These are phyloP conservation scores for Aotearoamyces nothofagi DNA, from an alignment of 2,329 filamentous ascomycete genomes.

Conservation along the genomic window DNA sequence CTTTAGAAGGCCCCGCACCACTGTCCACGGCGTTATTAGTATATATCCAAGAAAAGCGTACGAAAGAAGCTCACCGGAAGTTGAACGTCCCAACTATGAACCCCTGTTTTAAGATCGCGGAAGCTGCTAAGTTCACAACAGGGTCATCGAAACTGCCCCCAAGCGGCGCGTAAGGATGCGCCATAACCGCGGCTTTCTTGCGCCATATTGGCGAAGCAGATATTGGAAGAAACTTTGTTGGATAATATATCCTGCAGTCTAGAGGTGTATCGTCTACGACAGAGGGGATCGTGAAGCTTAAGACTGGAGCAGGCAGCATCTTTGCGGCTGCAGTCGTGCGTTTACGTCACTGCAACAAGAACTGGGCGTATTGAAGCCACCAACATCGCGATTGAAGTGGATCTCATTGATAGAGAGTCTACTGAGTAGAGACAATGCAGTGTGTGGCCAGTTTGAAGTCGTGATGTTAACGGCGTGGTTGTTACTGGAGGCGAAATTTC, in stretches of 20 bases:
- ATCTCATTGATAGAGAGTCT: no score
- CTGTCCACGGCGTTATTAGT: slow-evolving; percentile 27
- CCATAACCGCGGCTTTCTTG: slow-evolving; percentile 48
- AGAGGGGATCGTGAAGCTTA: slow-evolving; percentile 69
- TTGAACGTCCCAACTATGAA: slow-evolving; percentile 82
- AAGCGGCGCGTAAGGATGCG: slow-evolving; percentile 81
- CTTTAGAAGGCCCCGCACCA: slow-evolving; percentile 60
- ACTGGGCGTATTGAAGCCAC: no score
- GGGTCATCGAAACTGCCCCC: slow-evolving; percentile 77
- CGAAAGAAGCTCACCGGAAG: slow-evolving; percentile 48
- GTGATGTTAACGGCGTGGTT: no score
- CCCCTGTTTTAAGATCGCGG: slow-evolving; percentile 43
- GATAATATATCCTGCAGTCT: slow-evolving; percentile 73
- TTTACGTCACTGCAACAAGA: no score
- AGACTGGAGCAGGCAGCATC: slow-evolving; percentile 40
- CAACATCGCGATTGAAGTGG: no score
- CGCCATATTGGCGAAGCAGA: slow-evolving; percentile 17
- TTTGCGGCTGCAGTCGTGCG: slow-evolving; percentile 8
- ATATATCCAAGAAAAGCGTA: background rate
- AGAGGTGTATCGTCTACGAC: slow-evolving; percentile 63
- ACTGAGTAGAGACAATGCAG: no score
- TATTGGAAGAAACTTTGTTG: slow-evolving; percentile 25
- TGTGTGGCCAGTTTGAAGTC: no score
- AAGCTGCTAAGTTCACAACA: slow-evolving; percentile 52
- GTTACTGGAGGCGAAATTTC: no score